These are phyloP conservation scores for Penicillium sp. DNA, from an alignment of 2,329 filamentous ascomycete genomes.

Conservation along the genomic window DNA sequence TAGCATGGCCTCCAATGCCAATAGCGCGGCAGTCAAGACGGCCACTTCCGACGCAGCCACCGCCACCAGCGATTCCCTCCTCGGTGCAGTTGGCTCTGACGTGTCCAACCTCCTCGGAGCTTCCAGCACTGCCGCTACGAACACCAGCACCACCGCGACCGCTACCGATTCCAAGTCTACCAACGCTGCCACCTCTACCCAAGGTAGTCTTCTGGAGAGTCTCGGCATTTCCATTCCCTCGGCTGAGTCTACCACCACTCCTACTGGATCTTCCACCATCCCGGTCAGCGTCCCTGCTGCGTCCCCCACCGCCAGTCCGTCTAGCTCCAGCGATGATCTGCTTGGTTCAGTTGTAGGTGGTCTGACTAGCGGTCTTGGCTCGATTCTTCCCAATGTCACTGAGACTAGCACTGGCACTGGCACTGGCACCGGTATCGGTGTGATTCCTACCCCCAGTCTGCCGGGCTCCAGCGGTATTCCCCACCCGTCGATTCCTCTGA, in stretches of 20 bases:
- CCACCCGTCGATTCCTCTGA: conserved; percentile 16
- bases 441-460: conserved; percentile 17
- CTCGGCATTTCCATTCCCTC: conserved; percentile 5
- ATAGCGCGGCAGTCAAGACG: neutral
- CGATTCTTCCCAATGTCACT: conserved; percentile 9
- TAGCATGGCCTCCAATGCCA: neutral
- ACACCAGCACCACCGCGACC: conserved; percentile 3
- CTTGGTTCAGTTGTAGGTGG: conserved; percentile 15
- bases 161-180: neutral
- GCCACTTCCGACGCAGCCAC: neutral
- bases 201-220: conserved; percentile 13
- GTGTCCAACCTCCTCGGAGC: neutral
- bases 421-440: conserved; percentile 12
- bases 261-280: conserved; percentile 22
- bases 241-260: neutral
- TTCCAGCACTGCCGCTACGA: neutral
- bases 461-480: conserved; percentile 7
- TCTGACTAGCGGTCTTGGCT: conserved; percentile 13
- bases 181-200: neutral
- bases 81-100: conserved; percentile 5
- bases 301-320: conserved; percentile 14
- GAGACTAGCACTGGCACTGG: neutral
- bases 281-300: conserved; percentile 31
- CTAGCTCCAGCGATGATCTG: conserved; percentile 9
- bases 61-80: conserved; percentile 3